These are phyloP conservation scores for Zoysia japonica DNA, from an alignment of 176 grass and related monocot species.

Conservation along the genomic window DNA sequence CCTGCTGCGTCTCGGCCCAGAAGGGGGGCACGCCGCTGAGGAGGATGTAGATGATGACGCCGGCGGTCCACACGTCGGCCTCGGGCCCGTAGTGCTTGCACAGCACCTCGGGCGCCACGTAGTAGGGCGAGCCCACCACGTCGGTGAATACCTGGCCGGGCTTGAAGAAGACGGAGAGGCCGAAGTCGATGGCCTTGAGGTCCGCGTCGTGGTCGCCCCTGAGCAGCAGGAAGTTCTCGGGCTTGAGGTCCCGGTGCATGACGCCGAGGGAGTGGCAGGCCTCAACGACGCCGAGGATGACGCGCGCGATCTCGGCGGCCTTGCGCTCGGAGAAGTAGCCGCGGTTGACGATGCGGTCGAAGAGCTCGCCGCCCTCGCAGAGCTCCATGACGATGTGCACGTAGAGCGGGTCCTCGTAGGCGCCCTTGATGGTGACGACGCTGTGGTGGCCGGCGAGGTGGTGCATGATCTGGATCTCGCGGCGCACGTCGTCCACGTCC, in stretches of 20 bases:
- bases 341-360: slow-evolving; percentile 64
- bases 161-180: slow-evolving; percentile 83
- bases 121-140: slow-evolving; percentile 72
- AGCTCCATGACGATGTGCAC: slow-evolving; percentile 94
- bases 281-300: slow-evolving; percentile 73
- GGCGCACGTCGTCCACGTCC: slow-evolving; percentile 72
- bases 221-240: slow-evolving; percentile 58
- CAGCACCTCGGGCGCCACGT: slow-evolving; percentile 77
- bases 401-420: slow-evolving; percentile 65
- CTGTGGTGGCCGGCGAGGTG: slow-evolving; percentile 58
- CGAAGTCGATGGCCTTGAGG: slow-evolving; percentile 84
- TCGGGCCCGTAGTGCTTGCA: slow-evolving; percentile 77
- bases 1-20: slow-evolving; percentile 82
- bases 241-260: slow-evolving; percentile 79
- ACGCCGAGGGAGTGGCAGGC: slow-evolving; percentile 76
- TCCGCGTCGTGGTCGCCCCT: slow-evolving; percentile 25
- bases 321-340: slow-evolving; percentile 72
- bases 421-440: slow-evolving; percentile 72
- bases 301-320: slow-evolving; percentile 60
- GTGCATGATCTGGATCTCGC: slow-evolving; percentile 90
- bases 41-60: slow-evolving; percentile 77
- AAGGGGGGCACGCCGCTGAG: slow-evolving; percentile 72
- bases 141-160: slow-evolving; percentile 71
- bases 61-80: slow-evolving; percentile 74
- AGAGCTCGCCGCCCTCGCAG: slow-evolving; percentile 75